These are phyloP conservation scores for Phoma sp. DNA, from an alignment of 2,329 filamentous ascomycete genomes.

Conservation along the genomic window DNA sequence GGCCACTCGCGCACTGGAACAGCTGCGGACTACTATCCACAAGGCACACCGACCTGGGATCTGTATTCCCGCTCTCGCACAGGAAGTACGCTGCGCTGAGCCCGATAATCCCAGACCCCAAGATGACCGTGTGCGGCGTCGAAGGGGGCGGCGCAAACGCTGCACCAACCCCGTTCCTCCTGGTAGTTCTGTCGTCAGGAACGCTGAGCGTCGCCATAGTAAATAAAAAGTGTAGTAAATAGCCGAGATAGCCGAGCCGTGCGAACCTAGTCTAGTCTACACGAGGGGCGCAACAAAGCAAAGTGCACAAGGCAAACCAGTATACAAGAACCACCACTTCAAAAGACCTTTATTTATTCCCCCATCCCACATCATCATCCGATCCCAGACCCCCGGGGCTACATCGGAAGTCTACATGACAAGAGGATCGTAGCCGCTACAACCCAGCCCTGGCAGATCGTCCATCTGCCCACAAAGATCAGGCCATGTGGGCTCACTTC, in stretches of 20 bases:
- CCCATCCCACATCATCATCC: too few species aligned
- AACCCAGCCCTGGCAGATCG: too few species aligned
- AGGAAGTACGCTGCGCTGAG: constrained; percentile 67
- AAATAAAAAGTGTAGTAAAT: neutral
- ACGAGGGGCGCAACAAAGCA: too few species aligned
- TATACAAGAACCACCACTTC: too few species aligned
- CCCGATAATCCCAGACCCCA: constrained; percentile 55
- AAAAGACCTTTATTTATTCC: too few species aligned
- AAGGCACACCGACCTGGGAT: constrained; percentile 60
- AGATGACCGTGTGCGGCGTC: constrained; percentile 41
- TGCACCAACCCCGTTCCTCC: neutral
- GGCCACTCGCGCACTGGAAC: constrained; percentile 76
- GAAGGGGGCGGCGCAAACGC: neutral
- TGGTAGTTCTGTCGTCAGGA: neutral
- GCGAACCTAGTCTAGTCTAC: too few species aligned
- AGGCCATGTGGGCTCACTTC: constrained; percentile 19
- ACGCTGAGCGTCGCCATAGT: too few species aligned
- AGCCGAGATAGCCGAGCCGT: constrained; percentile 1
- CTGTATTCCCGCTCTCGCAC: constrained; percentile 50
- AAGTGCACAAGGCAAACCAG: too few species aligned
- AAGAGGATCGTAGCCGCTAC: too few species aligned
- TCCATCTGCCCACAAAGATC: constrained; percentile 16
- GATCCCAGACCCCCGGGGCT: neutral
- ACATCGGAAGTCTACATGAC: neutral
- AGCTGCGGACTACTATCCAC: constrained; percentile 65